These are phyloP conservation scores for Cunninghamia lanceolata DNA, from an alignment of 75 land plant genomes.

Conservation along the genomic window DNA sequence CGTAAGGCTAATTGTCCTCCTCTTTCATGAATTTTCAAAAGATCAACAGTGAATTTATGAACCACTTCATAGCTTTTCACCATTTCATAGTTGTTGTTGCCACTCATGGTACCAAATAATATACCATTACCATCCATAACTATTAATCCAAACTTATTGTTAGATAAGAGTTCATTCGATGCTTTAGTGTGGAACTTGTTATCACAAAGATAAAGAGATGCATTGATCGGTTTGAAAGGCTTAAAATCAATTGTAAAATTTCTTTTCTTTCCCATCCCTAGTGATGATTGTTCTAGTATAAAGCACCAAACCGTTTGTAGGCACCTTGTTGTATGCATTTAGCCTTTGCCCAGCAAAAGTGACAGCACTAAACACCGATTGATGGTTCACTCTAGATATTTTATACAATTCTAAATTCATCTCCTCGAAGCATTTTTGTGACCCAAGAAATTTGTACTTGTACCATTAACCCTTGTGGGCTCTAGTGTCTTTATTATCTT, in stretches of 20 bases:
- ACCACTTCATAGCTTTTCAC: constrained; percentile 57
- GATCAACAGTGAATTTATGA: constrained; percentile 57
- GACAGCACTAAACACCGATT: constrained; percentile 71
- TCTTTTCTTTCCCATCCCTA: constrained; percentile 76
- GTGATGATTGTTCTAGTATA: constrained; percentile 84
- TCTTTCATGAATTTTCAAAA: constrained; percentile 67
- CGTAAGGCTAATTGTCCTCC: constrained; percentile 74
- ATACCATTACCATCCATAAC: constrained; percentile 78
- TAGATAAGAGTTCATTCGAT: constrained; percentile 59
- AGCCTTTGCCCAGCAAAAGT: constrained; percentile 71
- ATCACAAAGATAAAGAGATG: constrained; percentile 72
- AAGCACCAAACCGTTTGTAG: constrained; percentile 65
- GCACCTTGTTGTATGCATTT: constrained; percentile 74
- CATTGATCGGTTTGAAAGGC: constrained; percentile 78
- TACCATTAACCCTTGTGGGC: constrained; percentile 74
- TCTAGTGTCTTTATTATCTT: constrained; percentile 77
- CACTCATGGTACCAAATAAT: constrained; percentile 73
- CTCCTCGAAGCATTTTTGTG: constrained; percentile 68
- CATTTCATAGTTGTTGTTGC: too few relatives aligned
- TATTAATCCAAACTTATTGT: constrained; percentile 57
- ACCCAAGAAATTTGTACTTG: constrained; percentile 75
- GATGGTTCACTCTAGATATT: constrained; percentile 70
- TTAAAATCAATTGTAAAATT: constrained; percentile 67
- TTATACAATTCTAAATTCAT: constrained; percentile 77
- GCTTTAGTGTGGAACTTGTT: constrained; percentile 71